These are phyloP conservation scores for Posidonia oceanica DNA, from an alignment of 116 monocot genomes.

Conservation along the genomic window DNA sequence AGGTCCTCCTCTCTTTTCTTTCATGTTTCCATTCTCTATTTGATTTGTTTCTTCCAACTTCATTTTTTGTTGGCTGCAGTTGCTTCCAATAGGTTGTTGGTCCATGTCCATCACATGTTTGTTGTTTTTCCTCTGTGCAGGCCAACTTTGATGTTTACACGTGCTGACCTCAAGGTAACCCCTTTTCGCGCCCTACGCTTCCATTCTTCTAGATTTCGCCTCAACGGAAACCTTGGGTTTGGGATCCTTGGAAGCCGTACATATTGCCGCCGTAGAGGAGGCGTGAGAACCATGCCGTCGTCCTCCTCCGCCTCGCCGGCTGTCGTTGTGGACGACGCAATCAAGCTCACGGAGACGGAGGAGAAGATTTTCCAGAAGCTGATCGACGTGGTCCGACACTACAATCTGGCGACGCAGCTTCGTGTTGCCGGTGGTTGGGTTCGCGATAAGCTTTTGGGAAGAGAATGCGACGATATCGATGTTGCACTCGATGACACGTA, in stretches of 20 bases:
- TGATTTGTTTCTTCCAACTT: too few relatives aligned
- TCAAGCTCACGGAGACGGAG: constrained; percentile 69
- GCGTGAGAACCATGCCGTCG: constrained; percentile 1
- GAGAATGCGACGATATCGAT: constrained; percentile 90
- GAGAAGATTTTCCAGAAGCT: constrained; percentile 69
- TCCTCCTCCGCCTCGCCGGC: not conserved
- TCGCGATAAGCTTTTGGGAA: constrained; percentile 86
- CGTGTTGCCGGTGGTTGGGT: constrained; percentile 99
- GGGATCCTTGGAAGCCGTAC: not conserved
- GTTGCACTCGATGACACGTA: constrained; percentile 88
- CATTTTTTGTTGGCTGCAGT: too few relatives aligned
- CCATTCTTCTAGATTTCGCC: not conserved
- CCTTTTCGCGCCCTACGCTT: not conserved
- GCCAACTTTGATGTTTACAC: constrained; percentile 7
- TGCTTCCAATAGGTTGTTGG: too few relatives aligned
- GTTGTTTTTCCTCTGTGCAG: not conserved
- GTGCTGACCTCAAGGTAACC: not conserved
- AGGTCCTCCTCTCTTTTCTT: too few relatives aligned
- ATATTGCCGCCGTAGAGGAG: not conserved
- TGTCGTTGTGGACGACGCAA: constrained; percentile 28
- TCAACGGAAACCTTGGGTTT: not conserved
- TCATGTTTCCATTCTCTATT: too few relatives aligned
- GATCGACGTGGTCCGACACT: constrained; percentile 62
- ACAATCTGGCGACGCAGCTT: constrained; percentile 62
- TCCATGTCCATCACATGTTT: not conserved